These are phyloP conservation scores for Tricholoma sp. DNA, from an alignment of 768 basidiomycete genomes.

Conservation along the genomic window DNA sequence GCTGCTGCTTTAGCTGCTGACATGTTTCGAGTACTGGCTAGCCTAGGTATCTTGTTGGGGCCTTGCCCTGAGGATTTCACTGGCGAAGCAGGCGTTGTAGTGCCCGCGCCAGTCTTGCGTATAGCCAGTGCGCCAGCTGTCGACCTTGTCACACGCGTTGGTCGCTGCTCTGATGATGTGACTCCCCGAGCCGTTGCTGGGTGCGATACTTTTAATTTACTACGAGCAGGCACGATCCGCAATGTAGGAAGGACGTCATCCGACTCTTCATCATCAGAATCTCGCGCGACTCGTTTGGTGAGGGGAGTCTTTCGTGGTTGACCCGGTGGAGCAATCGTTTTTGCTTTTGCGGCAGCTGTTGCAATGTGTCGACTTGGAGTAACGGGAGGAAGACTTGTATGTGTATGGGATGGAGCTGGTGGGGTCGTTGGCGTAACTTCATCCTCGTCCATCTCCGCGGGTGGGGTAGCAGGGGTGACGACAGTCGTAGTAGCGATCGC, in stretches of 20 bases:
- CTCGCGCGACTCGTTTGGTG: constrained; percentile 62
- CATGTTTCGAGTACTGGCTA: constrained; percentile 48
- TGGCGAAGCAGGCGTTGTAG: constrained; percentile 34
- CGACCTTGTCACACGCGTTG: constrained; percentile 70
- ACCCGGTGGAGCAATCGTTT: constrained; percentile 69
- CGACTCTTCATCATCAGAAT: constrained; percentile 63
- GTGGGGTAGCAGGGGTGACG: constrained; percentile 75
- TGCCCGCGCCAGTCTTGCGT: constrained; percentile 43
- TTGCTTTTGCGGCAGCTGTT: constrained; percentile 64
- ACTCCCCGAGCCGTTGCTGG: constrained; percentile 38
- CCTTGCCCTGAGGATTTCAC: constrained; percentile 42
- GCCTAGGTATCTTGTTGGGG: constrained; percentile 65
- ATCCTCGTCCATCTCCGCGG: constrained; percentile 71
- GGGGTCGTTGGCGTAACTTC: constrained; percentile 41
- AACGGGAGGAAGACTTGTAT: constrained; percentile 56
- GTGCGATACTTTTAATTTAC: constrained; percentile 34
- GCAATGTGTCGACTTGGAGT: constrained; percentile 78
- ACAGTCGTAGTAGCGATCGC: constrained; percentile 35
- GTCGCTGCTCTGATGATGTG: constrained; percentile 67
- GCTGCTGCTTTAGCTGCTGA: constrained; percentile 41
- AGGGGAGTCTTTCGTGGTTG: constrained; percentile 88
- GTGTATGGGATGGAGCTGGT: constrained; percentile 19
- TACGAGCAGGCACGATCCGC: constrained; percentile 40
- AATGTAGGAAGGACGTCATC: constrained; percentile 65
- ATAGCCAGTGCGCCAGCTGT: constrained; percentile 52